Conservation (phyloP, 495 filamentous ascomycete species). For the Penicillium lividum region DNA sequence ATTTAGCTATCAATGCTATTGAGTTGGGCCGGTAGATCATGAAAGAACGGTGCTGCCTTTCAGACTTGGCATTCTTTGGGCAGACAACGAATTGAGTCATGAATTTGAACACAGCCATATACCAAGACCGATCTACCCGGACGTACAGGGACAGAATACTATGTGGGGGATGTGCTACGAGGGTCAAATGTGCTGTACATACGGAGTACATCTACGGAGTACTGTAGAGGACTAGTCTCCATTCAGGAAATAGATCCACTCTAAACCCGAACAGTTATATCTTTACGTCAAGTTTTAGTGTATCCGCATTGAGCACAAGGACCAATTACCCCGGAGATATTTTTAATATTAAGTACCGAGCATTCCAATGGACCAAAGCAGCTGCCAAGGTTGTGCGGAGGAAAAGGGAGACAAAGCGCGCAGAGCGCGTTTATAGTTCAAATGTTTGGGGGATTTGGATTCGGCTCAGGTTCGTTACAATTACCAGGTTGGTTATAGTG, state of each 20-base stretch:
- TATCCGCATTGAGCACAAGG: neutral
- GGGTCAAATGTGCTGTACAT: neutral
- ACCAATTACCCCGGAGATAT: neutral
- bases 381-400: neutral
- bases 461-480: constrained; percentile 1
- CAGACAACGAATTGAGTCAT: constrained; percentile 13
- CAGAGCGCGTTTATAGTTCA: constrained; percentile 28
- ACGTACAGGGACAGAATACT: neutral
- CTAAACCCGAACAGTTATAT: neutral
- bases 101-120: constrained; percentile 4
- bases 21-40: neutral
- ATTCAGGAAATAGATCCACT: neutral
- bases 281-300: neutral
- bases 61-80: constrained; percentile 12
- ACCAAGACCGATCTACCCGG: constrained; percentile 27
- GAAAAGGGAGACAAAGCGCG: constrained; percentile 20
- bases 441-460: neutral
- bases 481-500: constrained; percentile 7
- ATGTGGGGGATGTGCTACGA: constrained; percentile 2
- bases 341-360: constrained; percentile 4
- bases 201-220: neutral
- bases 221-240: neutral
- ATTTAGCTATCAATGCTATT: constrained; percentile 5
- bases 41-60: constrained; percentile 11
- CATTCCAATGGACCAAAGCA: neutral